Percentiles rank a stretch among this genome's conserved stretches.
Evolutionary conservation across 495 filamentous ascomycete species (phyloP).

Genomic region (Podospora fimiseda): DNA sequence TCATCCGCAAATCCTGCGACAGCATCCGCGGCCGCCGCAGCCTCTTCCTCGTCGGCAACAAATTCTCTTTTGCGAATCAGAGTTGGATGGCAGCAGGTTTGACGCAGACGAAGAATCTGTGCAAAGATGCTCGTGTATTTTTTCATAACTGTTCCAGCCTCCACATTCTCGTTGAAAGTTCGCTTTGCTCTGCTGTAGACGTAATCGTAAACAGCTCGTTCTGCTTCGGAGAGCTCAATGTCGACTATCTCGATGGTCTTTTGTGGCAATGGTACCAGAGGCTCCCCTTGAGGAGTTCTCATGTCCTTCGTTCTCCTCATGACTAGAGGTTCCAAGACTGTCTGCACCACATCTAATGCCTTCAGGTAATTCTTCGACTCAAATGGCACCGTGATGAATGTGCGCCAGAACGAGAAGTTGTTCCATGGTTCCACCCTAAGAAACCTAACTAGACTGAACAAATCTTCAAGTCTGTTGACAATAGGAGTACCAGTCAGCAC

Average conservation of each 20-base stretch:
- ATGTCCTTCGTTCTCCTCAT: slow-evolving; percentile 93
- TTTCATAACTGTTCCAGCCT: slow-evolving; percentile 87
- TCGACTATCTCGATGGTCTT: slow-evolving; percentile 76
- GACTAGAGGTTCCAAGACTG: slow-evolving; percentile 91
- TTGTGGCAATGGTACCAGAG: slow-evolving; percentile 78
- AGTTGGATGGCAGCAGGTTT: slow-evolving; percentile 89
- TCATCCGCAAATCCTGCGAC: slow-evolving; percentile 82
- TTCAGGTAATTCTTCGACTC: slow-evolving; percentile 90
- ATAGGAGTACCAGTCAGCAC: slow-evolving; percentile 93
- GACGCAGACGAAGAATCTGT: slow-evolving; percentile 87
- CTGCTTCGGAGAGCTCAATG: slow-evolving; percentile 73
- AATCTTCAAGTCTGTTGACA: slow-evolving; percentile 90
- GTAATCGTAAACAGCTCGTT: slow-evolving; percentile 86
- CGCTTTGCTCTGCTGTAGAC: slow-evolving; percentile 77
- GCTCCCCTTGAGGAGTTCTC: slow-evolving; percentile 87
- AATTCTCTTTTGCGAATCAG: slow-evolving; percentile 79
- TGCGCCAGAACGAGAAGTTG: slow-evolving; percentile 98
- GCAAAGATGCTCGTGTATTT: slow-evolving; percentile 95
- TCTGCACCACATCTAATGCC: slow-evolving; percentile 94
- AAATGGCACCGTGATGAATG: slow-evolving; percentile 95
- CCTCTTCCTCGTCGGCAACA: slow-evolving; percentile 82
- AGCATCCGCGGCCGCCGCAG: slow-evolving; percentile 70
- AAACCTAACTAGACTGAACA: slow-evolving; percentile 93
- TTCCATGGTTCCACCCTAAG: slow-evolving; percentile 93
- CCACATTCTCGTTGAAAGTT: slow-evolving; percentile 76